Evolutionary conservation across 495 filamentous ascomycete genomes (phyloP).

Genomic region (Tuber indicum): DNA sequence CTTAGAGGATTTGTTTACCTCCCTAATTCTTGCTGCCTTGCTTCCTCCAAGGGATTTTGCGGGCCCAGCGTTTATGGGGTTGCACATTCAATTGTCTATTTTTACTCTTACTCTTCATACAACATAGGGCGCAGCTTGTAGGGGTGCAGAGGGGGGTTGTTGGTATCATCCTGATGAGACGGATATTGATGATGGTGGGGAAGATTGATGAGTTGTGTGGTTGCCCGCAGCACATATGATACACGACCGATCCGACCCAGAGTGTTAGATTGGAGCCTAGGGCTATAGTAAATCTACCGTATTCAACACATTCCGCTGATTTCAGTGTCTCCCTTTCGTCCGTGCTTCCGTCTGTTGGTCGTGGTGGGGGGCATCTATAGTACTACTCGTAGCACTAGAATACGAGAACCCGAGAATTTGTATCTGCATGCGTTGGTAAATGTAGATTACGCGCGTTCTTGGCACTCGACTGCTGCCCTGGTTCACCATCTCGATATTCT

Average conservation of each 20-base stretch:
- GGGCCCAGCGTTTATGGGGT: constrained; percentile 25
- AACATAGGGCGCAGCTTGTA: background rate
- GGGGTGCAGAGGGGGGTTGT: background rate
- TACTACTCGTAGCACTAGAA: background rate
- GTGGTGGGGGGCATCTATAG: background rate
- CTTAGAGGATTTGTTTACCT: constrained; percentile 65
- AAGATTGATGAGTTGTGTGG: constrained; percentile 3
- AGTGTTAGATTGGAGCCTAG: background rate
- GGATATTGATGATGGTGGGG: background rate
- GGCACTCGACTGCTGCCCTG: background rate
- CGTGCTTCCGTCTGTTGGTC: background rate
- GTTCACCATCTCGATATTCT: background rate
- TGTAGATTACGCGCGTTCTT: background rate
- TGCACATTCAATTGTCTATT: constrained; percentile 15
- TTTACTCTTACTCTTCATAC: background rate
- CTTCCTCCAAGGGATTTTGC: constrained; percentile 47
- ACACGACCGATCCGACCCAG: background rate
- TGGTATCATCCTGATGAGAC: background rate
- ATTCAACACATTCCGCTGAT: background rate
- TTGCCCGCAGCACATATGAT: background rate
- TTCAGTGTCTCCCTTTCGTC: background rate
- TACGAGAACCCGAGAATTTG: background rate
- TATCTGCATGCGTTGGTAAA: background rate
- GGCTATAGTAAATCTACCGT: too few relatives aligned
- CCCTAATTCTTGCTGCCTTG: constrained; percentile 41